Evolutionary conservation across 1,284 basidiomycete species (phyloP), one percentile per base, ranked within the genome.

Genomic region (Flammula alnicola): DNA sequence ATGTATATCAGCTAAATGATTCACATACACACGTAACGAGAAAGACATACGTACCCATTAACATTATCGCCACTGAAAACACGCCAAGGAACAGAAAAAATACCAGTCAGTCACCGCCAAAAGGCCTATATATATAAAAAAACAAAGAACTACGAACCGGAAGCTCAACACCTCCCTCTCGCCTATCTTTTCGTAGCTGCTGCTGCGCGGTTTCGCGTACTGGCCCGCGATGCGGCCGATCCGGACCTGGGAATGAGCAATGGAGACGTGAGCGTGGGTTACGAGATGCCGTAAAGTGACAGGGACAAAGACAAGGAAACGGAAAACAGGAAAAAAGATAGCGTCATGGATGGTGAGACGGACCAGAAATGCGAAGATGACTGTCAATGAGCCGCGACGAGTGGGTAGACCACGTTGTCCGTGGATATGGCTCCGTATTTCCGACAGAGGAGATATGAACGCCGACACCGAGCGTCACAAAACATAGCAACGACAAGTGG

Each of bases 21-120:
- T 16, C 22, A 40, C 33, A 47, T 14, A 22, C 41, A 20, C 11
- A 44, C n/a, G n/a, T n/a, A 33, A 16, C 37, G 46, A 49, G 38
- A 10, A 6, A 27, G 67, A 52, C 17, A 66, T 62, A 65, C 76
- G 46, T 60, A 88, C 76, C 95, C 93, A 59, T 99, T 98, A 37
- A 99, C 89, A 64, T 97, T 98, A 72, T 99, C 95, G 2, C 97
- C 96, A n/a, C n/a, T n/a, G 62, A n/a, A n/a, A n/a, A n/a, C n/a
- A n/a, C n/a, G n/a, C n/a, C n/a, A 22, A 39, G 39, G 11, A 37
- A 36, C 4, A 7, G 19, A 11, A 42, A 52, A 33, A 33, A 42
- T 26, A 59, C 61, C 70, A n/a, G n/a, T n/a, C n/a, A n/a, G n/a
- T n/a, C n/a, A n/a, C n/a, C n/a, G n/a, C n/a, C n/a, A n/a, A n/a